phyloP scores from a whole-genome alignment of 768 basidiomycete species.

The Russula brevipes region DNA sequence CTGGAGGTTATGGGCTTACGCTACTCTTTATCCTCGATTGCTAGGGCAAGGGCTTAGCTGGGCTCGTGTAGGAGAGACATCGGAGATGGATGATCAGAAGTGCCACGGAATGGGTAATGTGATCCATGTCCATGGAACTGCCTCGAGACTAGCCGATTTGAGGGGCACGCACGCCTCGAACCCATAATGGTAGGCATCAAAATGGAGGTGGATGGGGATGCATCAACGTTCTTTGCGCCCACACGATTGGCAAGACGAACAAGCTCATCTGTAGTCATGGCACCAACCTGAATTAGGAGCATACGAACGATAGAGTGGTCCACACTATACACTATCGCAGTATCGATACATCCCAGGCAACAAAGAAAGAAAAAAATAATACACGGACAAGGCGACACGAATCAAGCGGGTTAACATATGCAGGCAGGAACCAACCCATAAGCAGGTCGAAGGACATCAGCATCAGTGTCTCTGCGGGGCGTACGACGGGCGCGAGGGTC shows the following conservation, averaged over 20 bases:
- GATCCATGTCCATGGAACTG: not conserved
- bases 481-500: not conserved
- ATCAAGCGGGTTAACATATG: not conserved
- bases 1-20: not conserved
- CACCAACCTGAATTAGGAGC: not conserved
- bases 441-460: not conserved
- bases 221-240: too few species aligned
- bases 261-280: not conserved
- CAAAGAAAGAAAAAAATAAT: not conserved
- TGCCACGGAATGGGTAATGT: not conserved
- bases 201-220: too few species aligned
- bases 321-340: not conserved
- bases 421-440: not conserved
- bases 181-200: too few species aligned
- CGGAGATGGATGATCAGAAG: not conserved
- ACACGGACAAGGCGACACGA: not conserved
- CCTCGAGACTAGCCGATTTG: too few species aligned
- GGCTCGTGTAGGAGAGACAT: not conserved
- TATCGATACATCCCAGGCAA: not conserved
- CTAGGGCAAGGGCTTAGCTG: conserved; percentile 1
- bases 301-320: not conserved
- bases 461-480: too few species aligned
- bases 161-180: too few species aligned
- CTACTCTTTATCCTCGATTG: not conserved
- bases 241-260: too few species aligned